Percentiles rank a stretch among this genome's conserved stretches.
phyloP scores from a whole-genome alignment of 441 rosid species.

The Bocquillonia castaneifolia region DNA sequence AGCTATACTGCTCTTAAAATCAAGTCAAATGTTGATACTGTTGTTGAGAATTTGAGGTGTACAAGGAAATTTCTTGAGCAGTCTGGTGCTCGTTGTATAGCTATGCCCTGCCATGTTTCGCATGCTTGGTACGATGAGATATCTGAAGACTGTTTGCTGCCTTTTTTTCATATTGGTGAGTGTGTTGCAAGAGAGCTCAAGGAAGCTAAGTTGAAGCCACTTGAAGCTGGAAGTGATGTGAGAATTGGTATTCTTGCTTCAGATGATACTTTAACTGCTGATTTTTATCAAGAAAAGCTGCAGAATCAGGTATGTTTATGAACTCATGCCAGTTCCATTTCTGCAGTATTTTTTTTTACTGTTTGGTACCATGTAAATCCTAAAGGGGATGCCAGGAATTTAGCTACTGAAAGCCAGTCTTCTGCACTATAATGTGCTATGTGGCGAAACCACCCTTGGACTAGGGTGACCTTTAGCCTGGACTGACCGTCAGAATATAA shows the following conservation, averaged over 20 bases:
- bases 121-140: conserved; percentile 42
- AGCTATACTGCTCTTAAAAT: background rate
- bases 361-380: background rate
- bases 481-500: too few relatives aligned
- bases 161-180: conserved; percentile 45
- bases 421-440: too few relatives aligned
- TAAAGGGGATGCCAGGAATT: too few relatives aligned
- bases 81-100: conserved; percentile 51
- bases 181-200: conserved; percentile 54
- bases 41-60: conserved; percentile 33
- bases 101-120: conserved; percentile 47
- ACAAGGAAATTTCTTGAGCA: conserved; percentile 51
- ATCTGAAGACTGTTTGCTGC: conserved; percentile 38
- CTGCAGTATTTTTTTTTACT: background rate
- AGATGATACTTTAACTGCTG: conserved; percentile 24
- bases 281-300: conserved; percentile 43
- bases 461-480: too few relatives aligned
- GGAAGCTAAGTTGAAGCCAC: conserved; percentile 52
- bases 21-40: conserved; percentile 11
- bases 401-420: too few relatives aligned
- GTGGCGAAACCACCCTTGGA: too few relatives aligned
- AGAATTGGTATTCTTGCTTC: conserved; percentile 44
- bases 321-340: background rate
- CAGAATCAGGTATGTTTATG: conserved; percentile 37
- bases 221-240: conserved; percentile 40